Evolutionary conservation across 768 basidiomycete species (phyloP), one percentile per base, ranked within the genome.

Genomic region (Pleurotus djamor): DNA sequence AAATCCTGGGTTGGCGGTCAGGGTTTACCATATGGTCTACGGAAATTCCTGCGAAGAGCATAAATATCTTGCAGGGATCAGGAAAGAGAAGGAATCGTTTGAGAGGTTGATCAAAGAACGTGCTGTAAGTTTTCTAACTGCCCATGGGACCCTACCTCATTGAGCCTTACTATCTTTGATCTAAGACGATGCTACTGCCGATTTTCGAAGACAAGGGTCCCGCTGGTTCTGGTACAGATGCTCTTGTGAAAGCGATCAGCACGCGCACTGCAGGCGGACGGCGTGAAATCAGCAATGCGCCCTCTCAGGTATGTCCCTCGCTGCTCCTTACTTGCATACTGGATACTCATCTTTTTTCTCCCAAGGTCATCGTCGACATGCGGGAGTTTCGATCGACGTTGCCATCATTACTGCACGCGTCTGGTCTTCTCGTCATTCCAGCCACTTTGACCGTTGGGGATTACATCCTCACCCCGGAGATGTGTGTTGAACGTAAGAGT

Each of bases 1-100:
- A 3, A 87, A 89, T 72, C 89, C 93, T 0, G 92, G 92, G 0
- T 72, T 96, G 5, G 88, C 82, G 0, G 86, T 98, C 0, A 80
- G 96, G 12, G 90, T 98, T 2, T 98, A 98, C 72, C 95, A 98
- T 69, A 90, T 97, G 90, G 77, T 94, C n/a, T 98, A 98, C 72
- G 82, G 86, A 58, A 85, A 91, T 66, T 96, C 93, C 50, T 91
- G 90, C 63, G 97, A 99, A 71, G 97, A 99, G 66, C 94, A 96
- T 71, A 92, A 92, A 70, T 99, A 97, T 71, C 82, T 99, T 34
- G 89, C 91, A 33, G 90, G 87, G 2, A 83, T 98, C 34, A 79
- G 94, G 50, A 85, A 87, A 60, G 97, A 99, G 76, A 98, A 97
- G 69, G 91, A 96, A 55, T 87, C 94, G 0, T 98, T 98, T 66